Conservation (phyloP, 768 basidiomycete genomes). For the Termitomyces sp. region DNA sequence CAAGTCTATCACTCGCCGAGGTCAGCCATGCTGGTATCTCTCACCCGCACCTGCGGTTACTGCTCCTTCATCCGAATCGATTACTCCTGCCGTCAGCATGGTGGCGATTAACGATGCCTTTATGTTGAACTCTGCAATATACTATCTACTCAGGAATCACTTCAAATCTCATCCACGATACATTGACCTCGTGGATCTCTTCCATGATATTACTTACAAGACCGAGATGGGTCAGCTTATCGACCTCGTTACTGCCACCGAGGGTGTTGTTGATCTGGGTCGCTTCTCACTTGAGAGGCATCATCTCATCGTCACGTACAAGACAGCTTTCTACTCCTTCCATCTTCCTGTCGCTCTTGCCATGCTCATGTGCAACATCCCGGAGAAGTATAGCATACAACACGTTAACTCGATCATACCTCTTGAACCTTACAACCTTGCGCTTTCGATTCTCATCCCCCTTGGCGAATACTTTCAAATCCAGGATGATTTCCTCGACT, state of each 20-base stretch:
- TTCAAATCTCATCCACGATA: slow-evolving; percentile 81
- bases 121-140: slow-evolving; percentile 95
- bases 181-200: slow-evolving; percentile 83
- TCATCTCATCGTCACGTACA: slow-evolving; percentile 90
- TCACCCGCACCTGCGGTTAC: slow-evolving; percentile 16
- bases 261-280: slow-evolving; percentile 78
- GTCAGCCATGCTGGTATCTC: slow-evolving; percentile 94
- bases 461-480: slow-evolving; percentile 99
- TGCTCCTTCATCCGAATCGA: slow-evolving; percentile 11
- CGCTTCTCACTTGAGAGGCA: slow-evolving; percentile 90
- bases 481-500: slow-evolving; percentile 97
- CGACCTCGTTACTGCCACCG: slow-evolving; percentile 93
- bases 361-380: slow-evolving; percentile 70
- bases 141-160: slow-evolving; percentile 81
- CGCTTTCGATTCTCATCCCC: slow-evolving; percentile 78
- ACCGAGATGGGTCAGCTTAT: slow-evolving; percentile 97
- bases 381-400: slow-evolving; percentile 36
- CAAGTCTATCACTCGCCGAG: slow-evolving; percentile 83
- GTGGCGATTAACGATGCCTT: slow-evolving; percentile 95
- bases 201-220: slow-evolving; percentile 86
- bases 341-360: slow-evolving; percentile 97
- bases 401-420: slow-evolving; percentile 12
- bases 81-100: slow-evolving; percentile 50
- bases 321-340: slow-evolving; percentile 97
- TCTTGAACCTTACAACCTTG: slow-evolving; percentile 61